Base-by-base conservation (phyloP, 805 yeast genomes). In the Candida nitratophila region DNA sequence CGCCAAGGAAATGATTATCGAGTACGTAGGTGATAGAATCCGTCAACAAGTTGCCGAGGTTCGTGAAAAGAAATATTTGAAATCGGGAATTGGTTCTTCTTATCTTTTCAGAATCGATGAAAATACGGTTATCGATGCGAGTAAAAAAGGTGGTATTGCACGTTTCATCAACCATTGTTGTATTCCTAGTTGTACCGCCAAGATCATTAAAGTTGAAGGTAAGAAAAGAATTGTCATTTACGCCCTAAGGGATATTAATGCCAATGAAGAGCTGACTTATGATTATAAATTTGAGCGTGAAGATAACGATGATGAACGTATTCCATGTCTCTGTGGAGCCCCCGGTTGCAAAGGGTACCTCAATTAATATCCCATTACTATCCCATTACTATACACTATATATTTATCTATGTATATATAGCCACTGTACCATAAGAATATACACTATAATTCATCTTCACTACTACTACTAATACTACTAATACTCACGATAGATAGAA, bases 101-200 rank as follows among this genome's bases (percentile, higher is more conserved):
- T 93, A 93, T 60, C 66, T 93, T 44, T 93, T 93, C 65, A 71
- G 98, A 50, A 82, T 93, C 37, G 98, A 93, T 59, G 96, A 89
- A 57, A 86, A 86, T 52, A 87, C 95, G 0, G 97, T 93, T 9
- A 86, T 93, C 44, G 99, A 93, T 66, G 99, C 99, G 7, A 91
- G 98, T 0, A 91, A 90, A 59, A 86, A 83, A 50, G 99, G 99
- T 24, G 97, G 98, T 3, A 90, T 90, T 55, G 98, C 99, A 0
- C 72, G 99, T 47, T 93, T 93, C 57, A 93, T 93, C 61, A 93
- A 93, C 56, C 99, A 93, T 62, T 89, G 97, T 61, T 93, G 99
- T 66, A 86, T 84, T 43, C 99, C 99, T 1, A 89, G 96, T 52
- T 93, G 99, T 66, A 89, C 96, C 0, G 98, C 99, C 1, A 91